Conservation (phyloP, 1,139 yeast genomes). For the Magnusiomyces paraingens region DNA sequence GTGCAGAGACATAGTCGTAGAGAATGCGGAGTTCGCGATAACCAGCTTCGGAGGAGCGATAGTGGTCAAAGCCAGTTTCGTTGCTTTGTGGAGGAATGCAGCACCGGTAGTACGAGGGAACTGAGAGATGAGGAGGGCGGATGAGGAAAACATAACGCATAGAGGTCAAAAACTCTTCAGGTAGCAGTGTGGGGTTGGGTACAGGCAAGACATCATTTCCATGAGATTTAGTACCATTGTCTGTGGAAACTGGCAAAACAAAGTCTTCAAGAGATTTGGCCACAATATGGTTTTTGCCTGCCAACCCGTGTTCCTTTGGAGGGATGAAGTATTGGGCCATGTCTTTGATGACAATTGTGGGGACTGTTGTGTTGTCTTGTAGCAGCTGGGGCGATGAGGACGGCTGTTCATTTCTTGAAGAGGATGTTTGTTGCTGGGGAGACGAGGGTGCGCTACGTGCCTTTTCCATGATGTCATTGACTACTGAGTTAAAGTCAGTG, state of each 20-base stretch:
- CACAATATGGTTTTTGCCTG: constrained; percentile 2
- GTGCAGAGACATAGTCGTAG: constrained; percentile 21
- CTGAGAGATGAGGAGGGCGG: constrained; percentile 28
- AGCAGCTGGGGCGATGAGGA: constrained; percentile 3
- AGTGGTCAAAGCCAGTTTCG: constrained; percentile 27
- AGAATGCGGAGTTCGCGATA: constrained; percentile 27
- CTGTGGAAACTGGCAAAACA: too few relatives aligned
- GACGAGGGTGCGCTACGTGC: background rate
- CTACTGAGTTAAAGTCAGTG: constrained; percentile 21
- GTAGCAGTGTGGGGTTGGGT: constrained; percentile 23
- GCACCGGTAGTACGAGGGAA: constrained; percentile 29
- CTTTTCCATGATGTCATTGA: constrained; percentile 13
- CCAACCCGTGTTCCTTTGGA: constrained; percentile 17
- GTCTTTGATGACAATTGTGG: constrained; percentile 25
- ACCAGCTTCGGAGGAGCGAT: constrained; percentile 26
- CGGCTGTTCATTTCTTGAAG: constrained; percentile 6
- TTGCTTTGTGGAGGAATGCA: constrained; percentile 27
- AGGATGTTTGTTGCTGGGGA: background rate
- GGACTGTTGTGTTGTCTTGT: constrained; percentile 8
- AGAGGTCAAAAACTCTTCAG: constrained; percentile 17
- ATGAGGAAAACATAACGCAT: constrained; percentile 26
- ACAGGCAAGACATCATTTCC: constrained; percentile 3
- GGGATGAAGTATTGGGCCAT: constrained; percentile 30
- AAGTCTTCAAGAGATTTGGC: constrained; percentile 19
- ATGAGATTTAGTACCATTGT: background rate